Conservation (phyloP, 768 basidiomycete genomes). For the Hysterangium stoloniferum region DNA sequence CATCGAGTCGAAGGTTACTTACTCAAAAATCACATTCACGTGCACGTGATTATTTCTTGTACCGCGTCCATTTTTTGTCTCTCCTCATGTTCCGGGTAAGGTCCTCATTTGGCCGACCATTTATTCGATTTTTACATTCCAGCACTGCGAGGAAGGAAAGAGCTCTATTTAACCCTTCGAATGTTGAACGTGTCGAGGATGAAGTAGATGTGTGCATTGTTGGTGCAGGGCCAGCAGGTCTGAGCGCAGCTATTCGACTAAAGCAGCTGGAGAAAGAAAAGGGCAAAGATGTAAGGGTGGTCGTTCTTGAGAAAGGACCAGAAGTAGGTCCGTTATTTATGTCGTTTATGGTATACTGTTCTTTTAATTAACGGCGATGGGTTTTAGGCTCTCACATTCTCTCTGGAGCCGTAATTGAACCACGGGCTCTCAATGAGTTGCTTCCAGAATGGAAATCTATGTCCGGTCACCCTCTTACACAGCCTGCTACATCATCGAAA, state of each 20-base stretch:
- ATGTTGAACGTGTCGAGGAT: constrained; percentile 79
- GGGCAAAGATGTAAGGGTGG: constrained; percentile 71
- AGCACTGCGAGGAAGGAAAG: background rate
- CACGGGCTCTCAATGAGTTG: constrained; percentile 83
- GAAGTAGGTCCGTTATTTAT: constrained; percentile 67
- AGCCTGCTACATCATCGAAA: constrained; percentile 63
- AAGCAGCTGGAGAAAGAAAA: constrained; percentile 84
- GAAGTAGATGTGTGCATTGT: constrained; percentile 97
- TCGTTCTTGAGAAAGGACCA: constrained; percentile 90
- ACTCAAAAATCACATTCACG: too few species aligned
- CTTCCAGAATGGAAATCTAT: constrained; percentile 74
- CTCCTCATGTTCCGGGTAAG: background rate
- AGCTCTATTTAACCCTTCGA: constrained; percentile 39
- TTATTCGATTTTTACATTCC: background rate
- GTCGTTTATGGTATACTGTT: background rate
- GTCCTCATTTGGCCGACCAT: background rate
- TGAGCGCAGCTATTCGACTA: constrained; percentile 90
- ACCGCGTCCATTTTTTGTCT: too few species aligned
- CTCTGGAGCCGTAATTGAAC: constrained; percentile 93
- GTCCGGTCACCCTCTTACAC: constrained; percentile 68
- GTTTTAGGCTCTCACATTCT: constrained; percentile 84
- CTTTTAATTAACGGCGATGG: too few species aligned
- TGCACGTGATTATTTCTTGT: too few species aligned
- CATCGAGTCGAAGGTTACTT: too few species aligned
- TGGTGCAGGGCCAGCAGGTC: constrained; percentile 90